Percentiles rank a stretch among this genome's conserved stretches.
Evolutionary conservation across 2,329 filamentous ascomycete genomes (phyloP).

Genomic region (Penicillium sp.): DNA sequence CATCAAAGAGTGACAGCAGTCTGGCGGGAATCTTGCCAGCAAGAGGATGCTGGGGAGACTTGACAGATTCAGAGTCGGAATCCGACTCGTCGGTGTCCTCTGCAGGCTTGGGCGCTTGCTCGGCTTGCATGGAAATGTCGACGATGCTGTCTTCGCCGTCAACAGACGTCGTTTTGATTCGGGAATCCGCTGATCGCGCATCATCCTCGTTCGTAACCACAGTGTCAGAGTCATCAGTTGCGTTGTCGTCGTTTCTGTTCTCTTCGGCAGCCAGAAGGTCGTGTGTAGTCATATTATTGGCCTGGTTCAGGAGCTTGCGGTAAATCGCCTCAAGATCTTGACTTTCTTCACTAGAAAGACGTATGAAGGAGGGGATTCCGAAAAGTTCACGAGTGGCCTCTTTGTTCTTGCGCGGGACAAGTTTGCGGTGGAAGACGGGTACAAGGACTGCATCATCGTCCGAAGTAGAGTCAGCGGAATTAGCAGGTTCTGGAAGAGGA

Average conservation of each 20-base stretch:
- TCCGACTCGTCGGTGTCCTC: constrained; percentile 14
- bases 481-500: constrained; percentile 27
- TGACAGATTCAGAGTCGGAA: constrained; percentile 1
- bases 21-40: constrained; percentile 52
- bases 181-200: constrained; percentile 58
- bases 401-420: constrained; percentile 21
- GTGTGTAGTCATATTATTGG: constrained; percentile 67
- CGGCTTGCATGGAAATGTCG: constrained; percentile 75
- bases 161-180: constrained; percentile 67
- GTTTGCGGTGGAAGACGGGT: constrained; percentile 40
- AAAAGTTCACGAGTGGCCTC: constrained; percentile 28
- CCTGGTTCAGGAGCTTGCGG: constrained; percentile 67
- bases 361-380: constrained; percentile 53
- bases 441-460: constrained; percentile 41
- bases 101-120: constrained; percentile 27
- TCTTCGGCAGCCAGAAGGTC: constrained; percentile 51
- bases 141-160: constrained; percentile 86
- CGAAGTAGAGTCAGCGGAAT: neutral
- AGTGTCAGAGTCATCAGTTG: constrained; percentile 56
- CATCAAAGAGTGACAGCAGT: constrained; percentile 65
- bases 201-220: constrained; percentile 55
- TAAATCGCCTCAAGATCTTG: constrained; percentile 61
- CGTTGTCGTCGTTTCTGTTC: constrained; percentile 44
- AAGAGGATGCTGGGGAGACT: constrained; percentile 42
- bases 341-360: constrained; percentile 65